A percentile compares a stretch with the other conserved stretches of the same genome.
phyloP scores from a whole-genome alignment of 1,284 basidiomycete species.

The Leucoagaricus sp. region DNA sequence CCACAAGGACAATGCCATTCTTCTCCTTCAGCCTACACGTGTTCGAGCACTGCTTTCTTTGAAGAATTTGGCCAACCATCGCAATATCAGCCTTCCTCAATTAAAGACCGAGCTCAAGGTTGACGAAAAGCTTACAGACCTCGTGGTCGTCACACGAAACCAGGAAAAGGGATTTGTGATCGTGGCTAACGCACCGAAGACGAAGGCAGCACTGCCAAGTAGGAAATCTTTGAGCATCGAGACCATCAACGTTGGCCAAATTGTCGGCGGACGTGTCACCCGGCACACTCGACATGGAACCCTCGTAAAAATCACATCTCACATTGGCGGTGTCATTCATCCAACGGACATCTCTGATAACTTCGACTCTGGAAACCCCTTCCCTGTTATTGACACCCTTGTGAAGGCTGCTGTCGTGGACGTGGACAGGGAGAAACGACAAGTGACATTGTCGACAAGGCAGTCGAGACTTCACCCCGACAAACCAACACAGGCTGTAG shows the following conservation, averaged over 20 bases:
- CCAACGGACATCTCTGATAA: constrained; percentile 85
- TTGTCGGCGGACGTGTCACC: constrained; percentile 78
- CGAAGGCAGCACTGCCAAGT: constrained; percentile 45
- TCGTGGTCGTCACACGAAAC: constrained; percentile 91
- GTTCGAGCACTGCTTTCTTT: constrained; percentile 85
- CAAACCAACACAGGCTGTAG: constrained; percentile 51
- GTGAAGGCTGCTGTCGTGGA: constrained; percentile 72
- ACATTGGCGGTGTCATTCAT: constrained; percentile 75
- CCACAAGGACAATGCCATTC: constrained; percentile 82
- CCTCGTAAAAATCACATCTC: constrained; percentile 71
- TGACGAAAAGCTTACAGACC: constrained; percentile 75
- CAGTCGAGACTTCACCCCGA: constrained; percentile 65
- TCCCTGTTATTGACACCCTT: constrained; percentile 68
- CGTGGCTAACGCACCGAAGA: constrained; percentile 72
- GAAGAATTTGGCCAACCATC: constrained; percentile 85
- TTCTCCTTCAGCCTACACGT: constrained; percentile 71
- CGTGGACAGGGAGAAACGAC: constrained; percentile 66
- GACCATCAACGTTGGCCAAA: constrained; percentile 67
- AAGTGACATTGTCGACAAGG: constrained; percentile 79
- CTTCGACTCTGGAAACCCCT: constrained; percentile 58
- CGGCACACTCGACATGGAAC: constrained; percentile 70
- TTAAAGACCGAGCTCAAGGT: constrained; percentile 67
- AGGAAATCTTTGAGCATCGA: constrained; percentile 65
- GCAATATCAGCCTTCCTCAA: constrained; percentile 68
- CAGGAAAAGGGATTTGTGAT: constrained; percentile 87